Conservation (phyloP, 176 grass and related monocot genomes). For the Avena eriantha region DNA sequence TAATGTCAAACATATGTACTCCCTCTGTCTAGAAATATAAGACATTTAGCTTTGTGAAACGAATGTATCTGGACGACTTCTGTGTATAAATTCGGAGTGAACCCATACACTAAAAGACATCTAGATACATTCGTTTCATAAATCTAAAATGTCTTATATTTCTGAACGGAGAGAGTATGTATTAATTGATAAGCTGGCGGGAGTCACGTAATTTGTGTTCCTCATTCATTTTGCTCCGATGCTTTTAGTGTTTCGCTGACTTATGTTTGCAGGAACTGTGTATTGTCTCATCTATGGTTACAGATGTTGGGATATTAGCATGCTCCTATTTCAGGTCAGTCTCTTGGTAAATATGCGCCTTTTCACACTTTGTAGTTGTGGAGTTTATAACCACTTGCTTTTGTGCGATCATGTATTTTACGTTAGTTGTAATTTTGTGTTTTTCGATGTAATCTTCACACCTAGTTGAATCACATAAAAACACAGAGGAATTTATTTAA, state of each 20-base stretch:
- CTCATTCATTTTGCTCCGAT: background rate
- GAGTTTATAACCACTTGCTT: background rate
- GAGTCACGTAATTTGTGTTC: background rate
- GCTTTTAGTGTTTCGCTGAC: background rate
- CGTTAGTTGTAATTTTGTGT: background rate
- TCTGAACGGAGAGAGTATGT: background rate
- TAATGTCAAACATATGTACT: background rate
- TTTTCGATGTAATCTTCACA: background rate
- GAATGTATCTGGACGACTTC: too few relatives aligned
- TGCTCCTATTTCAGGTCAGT: background rate
- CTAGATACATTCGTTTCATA: too few relatives aligned
- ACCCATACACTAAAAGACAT: too few relatives aligned
- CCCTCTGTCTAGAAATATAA: too few relatives aligned
- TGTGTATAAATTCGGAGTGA: too few relatives aligned
- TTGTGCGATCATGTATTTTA: background rate
- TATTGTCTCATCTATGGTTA: background rate
- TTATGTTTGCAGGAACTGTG: slow-evolving; percentile 1
- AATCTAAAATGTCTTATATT: too few relatives aligned
- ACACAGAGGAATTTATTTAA: background rate
- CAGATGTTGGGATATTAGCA: background rate
- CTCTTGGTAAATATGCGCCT: background rate
- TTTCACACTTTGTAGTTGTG: background rate
- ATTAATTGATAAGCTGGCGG: background rate
- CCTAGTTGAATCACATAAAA: slow-evolving; percentile 6
- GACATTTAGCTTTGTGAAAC: too few relatives aligned